Conservation (phyloP, 1,139 yeast genomes). For the Suhomyces yuchorum region DNA sequence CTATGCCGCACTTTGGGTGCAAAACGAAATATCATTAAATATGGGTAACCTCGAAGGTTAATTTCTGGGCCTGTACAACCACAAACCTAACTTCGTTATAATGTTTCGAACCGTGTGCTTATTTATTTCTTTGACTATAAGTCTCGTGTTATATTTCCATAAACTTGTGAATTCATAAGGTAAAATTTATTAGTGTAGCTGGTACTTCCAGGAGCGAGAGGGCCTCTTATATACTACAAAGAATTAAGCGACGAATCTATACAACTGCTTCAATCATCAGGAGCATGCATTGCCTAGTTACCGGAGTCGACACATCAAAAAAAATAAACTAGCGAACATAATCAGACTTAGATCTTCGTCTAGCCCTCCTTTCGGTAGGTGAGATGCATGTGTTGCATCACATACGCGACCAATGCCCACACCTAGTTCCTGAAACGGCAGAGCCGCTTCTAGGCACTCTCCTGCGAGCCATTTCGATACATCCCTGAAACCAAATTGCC, state of each 20-base stretch:
- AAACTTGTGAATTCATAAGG: neutral
- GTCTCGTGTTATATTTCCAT: constrained; percentile 5
- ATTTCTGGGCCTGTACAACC: neutral
- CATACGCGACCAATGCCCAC: constrained; percentile 2
- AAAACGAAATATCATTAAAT: neutral
- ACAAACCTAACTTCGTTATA: neutral
- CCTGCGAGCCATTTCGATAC: neutral
- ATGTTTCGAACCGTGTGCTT: constrained; percentile 1
- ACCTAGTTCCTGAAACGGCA: constrained; percentile 3
- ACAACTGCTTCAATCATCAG: neutral
- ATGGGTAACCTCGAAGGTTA: neutral
- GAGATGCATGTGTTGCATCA: constrained; percentile 1
- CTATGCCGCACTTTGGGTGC: constrained; percentile 2
- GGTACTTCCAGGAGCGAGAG: no score
- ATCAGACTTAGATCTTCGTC: constrained; percentile 5
- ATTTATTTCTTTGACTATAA: constrained; percentile 6
- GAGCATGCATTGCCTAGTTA: neutral
- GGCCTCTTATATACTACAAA: neutral
- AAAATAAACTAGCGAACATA: constrained; percentile 5
- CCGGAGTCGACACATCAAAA: neutral
- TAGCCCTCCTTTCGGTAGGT: neutral
- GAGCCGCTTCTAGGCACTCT: constrained; percentile 1
- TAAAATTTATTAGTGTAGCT: neutral
- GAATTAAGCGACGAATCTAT: neutral
- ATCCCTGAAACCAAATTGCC: constrained; percentile 1